Evolutionary conservation across 2,329 filamentous ascomycete genomes (phyloP).

Genomic region (Colletotrichum sp.): DNA sequence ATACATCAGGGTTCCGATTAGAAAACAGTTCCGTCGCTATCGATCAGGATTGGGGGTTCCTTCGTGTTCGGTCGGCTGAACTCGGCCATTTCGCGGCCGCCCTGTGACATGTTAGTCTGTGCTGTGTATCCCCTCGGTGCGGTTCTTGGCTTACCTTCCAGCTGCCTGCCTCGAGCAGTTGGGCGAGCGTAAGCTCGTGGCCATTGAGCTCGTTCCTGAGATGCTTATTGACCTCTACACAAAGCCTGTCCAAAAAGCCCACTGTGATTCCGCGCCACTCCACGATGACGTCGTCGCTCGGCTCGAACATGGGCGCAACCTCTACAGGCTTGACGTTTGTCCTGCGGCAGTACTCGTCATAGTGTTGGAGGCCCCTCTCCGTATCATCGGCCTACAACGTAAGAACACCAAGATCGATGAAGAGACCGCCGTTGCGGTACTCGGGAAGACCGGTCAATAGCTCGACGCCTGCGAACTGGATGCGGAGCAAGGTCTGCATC

Average conservation of each 20-base stretch:
- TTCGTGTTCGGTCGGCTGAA: conserved; percentile 95
- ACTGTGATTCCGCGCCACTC: conserved; percentile 67
- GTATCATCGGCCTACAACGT: conserved; percentile 51
- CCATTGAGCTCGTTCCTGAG: conserved; percentile 70
- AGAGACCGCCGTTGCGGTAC: conserved; percentile 74
- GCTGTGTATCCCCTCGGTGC: background rate
- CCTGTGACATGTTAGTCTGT: conserved; percentile 49
- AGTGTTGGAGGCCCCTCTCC: conserved; percentile 48
- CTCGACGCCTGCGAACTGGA: conserved; percentile 55
- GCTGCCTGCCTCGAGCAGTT: conserved; percentile 93
- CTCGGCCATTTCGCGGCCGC: conserved; percentile 93
- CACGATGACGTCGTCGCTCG: conserved; percentile 61
- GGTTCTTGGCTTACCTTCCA: conserved; percentile 78
- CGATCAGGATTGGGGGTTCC: conserved; percentile 93
- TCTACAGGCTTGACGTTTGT: conserved; percentile 66
- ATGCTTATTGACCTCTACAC: conserved; percentile 54
- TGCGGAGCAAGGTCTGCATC: conserved; percentile 57
- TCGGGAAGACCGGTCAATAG: conserved; percentile 73
- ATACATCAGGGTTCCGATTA: conserved; percentile 44
- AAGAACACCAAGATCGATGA: conserved; percentile 64
- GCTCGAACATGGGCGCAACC: conserved; percentile 56
- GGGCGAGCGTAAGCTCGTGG: conserved; percentile 77
- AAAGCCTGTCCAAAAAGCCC: conserved; percentile 58
- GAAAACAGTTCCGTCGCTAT: conserved; percentile 96
- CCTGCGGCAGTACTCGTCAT: conserved; percentile 70